Evolutionary conservation across 1,139 yeast species (phyloP).

Genomic region (Pichiaceae sp.): DNA sequence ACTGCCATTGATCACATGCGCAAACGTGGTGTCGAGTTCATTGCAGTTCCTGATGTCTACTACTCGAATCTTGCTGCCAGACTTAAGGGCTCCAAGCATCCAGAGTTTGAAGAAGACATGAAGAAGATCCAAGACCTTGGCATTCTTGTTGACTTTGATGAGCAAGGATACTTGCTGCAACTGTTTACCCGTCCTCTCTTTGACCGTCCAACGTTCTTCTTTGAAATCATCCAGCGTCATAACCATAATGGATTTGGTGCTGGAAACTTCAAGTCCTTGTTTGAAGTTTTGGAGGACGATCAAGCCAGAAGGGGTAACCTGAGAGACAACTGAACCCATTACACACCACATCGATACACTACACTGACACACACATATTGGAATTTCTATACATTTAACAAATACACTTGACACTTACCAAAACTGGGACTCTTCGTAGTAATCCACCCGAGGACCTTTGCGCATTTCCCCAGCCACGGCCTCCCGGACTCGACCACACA

Average conservation of each 20-base stretch:
- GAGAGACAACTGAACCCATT: constrained; percentile 4
- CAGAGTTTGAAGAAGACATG: constrained; percentile 42
- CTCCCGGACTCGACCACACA: constrained; percentile 41
- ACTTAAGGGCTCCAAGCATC: constrained; percentile 27
- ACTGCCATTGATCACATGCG: constrained; percentile 45
- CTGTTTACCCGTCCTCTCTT: constrained; percentile 69
- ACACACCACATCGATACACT: neutral
- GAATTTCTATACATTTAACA: no score
- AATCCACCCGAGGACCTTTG: neutral
- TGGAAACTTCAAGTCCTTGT: constrained; percentile 75
- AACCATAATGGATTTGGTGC: constrained; percentile 84
- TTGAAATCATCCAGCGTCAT: constrained; percentile 72
- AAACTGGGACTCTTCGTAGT: constrained; percentile 1
- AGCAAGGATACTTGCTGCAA: constrained; percentile 63
- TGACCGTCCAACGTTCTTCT: constrained; percentile 73
- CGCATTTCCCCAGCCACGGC: constrained; percentile 16
- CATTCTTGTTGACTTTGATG: constrained; percentile 69
- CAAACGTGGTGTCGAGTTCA: constrained; percentile 62
- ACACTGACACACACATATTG: neutral
- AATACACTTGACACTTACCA: constrained; percentile 1
- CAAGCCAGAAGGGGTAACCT: constrained; percentile 47
- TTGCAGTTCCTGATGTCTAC: constrained; percentile 46
- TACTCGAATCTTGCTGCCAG: constrained; percentile 41
- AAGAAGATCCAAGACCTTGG: constrained; percentile 31
- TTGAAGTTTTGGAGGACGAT: constrained; percentile 66